A percentile compares a stretch with the other conserved stretches of the same genome.
These are phyloP conservation scores for Zygoascus flipseniorum DNA, from an alignment of 805 yeast genomes.

Conservation along the genomic window DNA sequence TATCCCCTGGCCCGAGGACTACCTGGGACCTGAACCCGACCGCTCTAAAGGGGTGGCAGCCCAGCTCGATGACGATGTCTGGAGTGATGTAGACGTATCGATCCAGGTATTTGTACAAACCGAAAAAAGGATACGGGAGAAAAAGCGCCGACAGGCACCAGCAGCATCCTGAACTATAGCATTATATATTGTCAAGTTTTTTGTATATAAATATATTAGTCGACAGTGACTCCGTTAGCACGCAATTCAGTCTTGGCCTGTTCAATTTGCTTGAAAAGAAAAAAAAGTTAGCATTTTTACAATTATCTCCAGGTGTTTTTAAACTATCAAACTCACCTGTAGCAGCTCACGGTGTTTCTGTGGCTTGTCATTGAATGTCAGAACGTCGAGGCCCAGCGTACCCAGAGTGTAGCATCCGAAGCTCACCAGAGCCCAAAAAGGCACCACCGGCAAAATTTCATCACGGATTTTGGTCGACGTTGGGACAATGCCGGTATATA, in stretches of 20 bases:
- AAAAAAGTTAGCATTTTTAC: not conserved
- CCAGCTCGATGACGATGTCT: constrained; percentile 34
- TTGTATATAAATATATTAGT: constrained; percentile 1
- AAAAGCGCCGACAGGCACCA: not conserved
- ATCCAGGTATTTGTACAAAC: constrained; percentile 78
- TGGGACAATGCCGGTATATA: constrained; percentile 47
- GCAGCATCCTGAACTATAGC: not conserved
- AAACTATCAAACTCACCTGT: constrained; percentile 24
- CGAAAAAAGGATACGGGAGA: constrained; percentile 52
- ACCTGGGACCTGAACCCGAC: constrained; percentile 39
- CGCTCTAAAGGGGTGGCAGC: constrained; percentile 21
- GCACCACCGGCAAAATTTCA: constrained; percentile 56
- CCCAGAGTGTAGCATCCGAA: constrained; percentile 64
- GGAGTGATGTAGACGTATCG: constrained; percentile 61
- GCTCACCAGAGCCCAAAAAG: constrained; percentile 61
- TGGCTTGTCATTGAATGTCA: constrained; percentile 62
- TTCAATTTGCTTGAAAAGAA: constrained; percentile 35
- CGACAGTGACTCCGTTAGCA: constrained; percentile 45
- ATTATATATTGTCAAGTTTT: not conserved
- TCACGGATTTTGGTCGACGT: constrained; percentile 38
- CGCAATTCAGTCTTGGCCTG: constrained; percentile 55
- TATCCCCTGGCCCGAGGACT: constrained; percentile 56
- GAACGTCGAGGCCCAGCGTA: constrained; percentile 59
- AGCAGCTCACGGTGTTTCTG: constrained; percentile 56
- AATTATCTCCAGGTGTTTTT: not conserved